Evolutionary conservation across 495 filamentous ascomycete genomes (phyloP).

Genomic region (Penicillium cataractarum): DNA sequence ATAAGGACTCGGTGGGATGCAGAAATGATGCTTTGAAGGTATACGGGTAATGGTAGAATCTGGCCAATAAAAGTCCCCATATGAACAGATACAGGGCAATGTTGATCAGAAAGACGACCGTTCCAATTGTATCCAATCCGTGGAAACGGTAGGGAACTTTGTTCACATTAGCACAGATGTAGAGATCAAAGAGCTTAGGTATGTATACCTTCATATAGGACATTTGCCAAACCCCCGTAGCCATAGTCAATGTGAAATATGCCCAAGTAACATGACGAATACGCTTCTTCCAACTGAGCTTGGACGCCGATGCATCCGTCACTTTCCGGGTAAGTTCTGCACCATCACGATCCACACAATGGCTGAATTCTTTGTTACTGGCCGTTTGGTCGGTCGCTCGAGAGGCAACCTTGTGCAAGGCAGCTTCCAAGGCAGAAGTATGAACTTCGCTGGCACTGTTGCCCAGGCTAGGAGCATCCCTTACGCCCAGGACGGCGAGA

Average conservation of each 20-base stretch:
- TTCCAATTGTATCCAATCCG: slow-evolving; percentile 72
- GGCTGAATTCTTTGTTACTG: slow-evolving; percentile 5
- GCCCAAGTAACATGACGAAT: slow-evolving; percentile 65
- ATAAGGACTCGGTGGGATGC: slow-evolving; percentile 80
- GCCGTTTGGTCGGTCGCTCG: slow-evolving; percentile 20
- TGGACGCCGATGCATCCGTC: slow-evolving; percentile 21
- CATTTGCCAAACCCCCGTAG: slow-evolving; percentile 86
- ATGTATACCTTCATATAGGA: slow-evolving; percentile 63
- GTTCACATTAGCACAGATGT: slow-evolving; percentile 10
- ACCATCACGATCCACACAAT: slow-evolving; percentile 19
- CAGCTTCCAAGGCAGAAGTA: slow-evolving; percentile 36
- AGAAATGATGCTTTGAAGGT: slow-evolving; percentile 73
- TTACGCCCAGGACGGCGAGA: slow-evolving; percentile 21
- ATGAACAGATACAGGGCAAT: slow-evolving; percentile 73
- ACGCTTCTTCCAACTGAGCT: slow-evolving; percentile 50
- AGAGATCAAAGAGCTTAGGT: neutral
- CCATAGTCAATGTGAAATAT: slow-evolving; percentile 78
- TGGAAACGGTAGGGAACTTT: slow-evolving; percentile 71
- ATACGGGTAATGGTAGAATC: slow-evolving; percentile 72
- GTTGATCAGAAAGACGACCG: slow-evolving; percentile 76
- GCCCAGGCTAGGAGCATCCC: slow-evolving; percentile 12
- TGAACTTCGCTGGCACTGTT: slow-evolving; percentile 34
- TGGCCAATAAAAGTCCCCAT: slow-evolving; percentile 63
- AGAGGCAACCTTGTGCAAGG: slow-evolving; percentile 28
- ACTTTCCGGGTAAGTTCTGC: slow-evolving; percentile 14